phyloP scores from a whole-genome alignment of 306 rosid species.

The Malus domestica region ASM211411v1 NC_041804.1:26213501-26214000 shows the following conservation, averaged over 20 bases:
- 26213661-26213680: conserved; percentile 58
- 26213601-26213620: not conserved
- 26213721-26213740: not conserved
- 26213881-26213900: not conserved
- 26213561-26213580: not conserved
- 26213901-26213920: not conserved
- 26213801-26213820: not conserved
- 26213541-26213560: conserved; percentile 44
- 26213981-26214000: not conserved
- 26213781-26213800: not conserved
- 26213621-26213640: conserved; percentile 60
- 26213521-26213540: conserved; percentile 72
- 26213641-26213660: conserved; percentile 65
- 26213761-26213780: not conserved
- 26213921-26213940: not conserved
- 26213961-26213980: not conserved
- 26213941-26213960: not conserved
- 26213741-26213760: not conserved
- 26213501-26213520: conserved; percentile 47
- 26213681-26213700: conserved; percentile 65
- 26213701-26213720: conserved; percentile 77
- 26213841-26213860: not conserved
- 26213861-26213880: not conserved
- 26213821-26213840: not conserved
- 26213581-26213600: not conserved